Evolutionary conservation across 2,329 filamentous ascomycete genomes (phyloP), one percentile per base, ranked within the genome.

Genomic region (Cladophialophora psammophila): DNA sequence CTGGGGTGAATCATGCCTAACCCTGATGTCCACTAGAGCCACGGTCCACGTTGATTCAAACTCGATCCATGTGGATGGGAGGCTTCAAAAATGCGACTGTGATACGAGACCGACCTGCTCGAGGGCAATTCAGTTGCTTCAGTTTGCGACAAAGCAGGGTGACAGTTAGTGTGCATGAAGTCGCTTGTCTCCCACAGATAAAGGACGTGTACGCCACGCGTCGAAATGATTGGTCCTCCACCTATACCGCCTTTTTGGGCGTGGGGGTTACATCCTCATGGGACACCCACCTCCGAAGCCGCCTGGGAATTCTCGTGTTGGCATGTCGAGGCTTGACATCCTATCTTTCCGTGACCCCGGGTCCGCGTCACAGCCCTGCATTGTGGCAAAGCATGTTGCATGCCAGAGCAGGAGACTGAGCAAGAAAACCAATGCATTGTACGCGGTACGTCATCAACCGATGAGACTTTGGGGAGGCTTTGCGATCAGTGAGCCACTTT

Each of bases 161-260:
- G 45, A 50, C 45, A 50, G 18, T 50, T 50, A 50, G 45, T 12
- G 18, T 50, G 45, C 45, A 50, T 50, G 18, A 50, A 50, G 45
- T 18, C 5, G 18, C n/a, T 54, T 26, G 26, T 53, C 59, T 61
- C 59, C 45, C 48, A 61, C n/a, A 61, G 35, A 54, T 55, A 36
- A 35, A 42, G 50, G 45, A 13, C 26, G 32, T 54, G 45, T 13
- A 34, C 52, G 34, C 50, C 50, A 63, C 38, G 60, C 50, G 60
- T 35, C 12, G 20, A 12, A 63, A 35, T 48, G 60, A 56, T 63
- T 63, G 60, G 60, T 20, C 26, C 20, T 18, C n/a, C 31, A 8
- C 32, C 60, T 56, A 42, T 63, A 63, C 60, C 60, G 60, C 60
- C 60, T 63, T 63, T 63, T 63, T 20, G 60, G 36, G 36, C 42